Percentiles rank a stretch among this genome's conserved stretches.
Conservation (phyloP, 2,329 filamentous ascomycete species). For the Colletotrichum sp. region DNA sequence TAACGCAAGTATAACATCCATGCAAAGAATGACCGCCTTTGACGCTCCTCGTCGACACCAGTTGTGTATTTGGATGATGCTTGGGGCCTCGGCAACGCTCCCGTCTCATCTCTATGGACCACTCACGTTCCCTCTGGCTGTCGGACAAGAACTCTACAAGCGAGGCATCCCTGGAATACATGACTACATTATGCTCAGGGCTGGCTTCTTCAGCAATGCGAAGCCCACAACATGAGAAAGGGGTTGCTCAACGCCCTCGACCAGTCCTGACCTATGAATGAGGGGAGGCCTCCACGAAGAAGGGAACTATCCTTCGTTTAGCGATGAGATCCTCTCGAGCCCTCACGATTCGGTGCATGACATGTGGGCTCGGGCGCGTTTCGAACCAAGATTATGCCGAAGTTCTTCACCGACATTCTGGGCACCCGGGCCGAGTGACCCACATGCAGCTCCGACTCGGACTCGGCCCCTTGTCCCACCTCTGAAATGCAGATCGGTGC, state of each 20-base stretch:
- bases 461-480: background rate
- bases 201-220: background rate
- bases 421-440: background rate
- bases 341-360: background rate
- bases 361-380: background rate
- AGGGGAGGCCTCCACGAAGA: background rate
- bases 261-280: background rate
- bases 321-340: background rate
- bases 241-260: background rate
- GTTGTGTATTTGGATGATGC: background rate
- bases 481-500: background rate
- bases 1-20: background rate
- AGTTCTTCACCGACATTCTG: background rate
- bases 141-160: background rate
- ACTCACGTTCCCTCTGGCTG: background rate
- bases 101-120: background rate
- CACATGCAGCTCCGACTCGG: background rate
- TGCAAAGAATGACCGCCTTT: background rate
- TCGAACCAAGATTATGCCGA: background rate
- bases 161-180: background rate
- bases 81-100: background rate
- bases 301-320: background rate
- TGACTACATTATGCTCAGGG: background rate
- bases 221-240: background rate
- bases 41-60: background rate